Evolutionary conservation across 1,284 basidiomycete genomes (phyloP).

Genomic region (Takashimella tepidaria): DNA sequence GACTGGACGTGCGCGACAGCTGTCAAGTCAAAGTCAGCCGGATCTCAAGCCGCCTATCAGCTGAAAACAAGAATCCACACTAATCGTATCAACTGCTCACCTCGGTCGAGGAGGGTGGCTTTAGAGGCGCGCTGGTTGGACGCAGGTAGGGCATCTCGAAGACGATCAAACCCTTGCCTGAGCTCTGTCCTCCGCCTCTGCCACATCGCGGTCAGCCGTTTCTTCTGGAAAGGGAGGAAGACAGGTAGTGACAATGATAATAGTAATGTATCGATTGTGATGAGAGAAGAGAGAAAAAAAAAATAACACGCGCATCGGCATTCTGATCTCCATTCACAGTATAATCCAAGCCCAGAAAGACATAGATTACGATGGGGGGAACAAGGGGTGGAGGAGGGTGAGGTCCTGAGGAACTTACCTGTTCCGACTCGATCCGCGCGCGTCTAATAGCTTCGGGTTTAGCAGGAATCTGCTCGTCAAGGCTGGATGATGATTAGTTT

Average conservation of each 20-base stretch:
- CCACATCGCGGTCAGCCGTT: slow-evolving; percentile 69
- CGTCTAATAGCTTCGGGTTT: slow-evolving; percentile 25
- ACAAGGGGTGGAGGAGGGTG: neutral
- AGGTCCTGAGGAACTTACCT: slow-evolving; percentile 23
- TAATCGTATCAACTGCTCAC: slow-evolving; percentile 50
- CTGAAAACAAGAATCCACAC: no score
- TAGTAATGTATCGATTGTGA: no score
- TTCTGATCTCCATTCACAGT: neutral
- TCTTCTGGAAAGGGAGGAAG: neutral
- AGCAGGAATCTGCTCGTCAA: slow-evolving; percentile 12
- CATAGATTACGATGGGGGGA: no score
- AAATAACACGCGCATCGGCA: neutral
- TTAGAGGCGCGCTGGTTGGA: slow-evolving; percentile 86
- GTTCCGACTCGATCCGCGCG: slow-evolving; percentile 36
- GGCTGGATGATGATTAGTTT: no score
- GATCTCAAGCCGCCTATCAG: neutral
- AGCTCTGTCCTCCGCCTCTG: slow-evolving; percentile 81
- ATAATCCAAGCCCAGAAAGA: neutral
- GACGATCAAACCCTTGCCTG: slow-evolving; percentile 73
- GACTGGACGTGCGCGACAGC: slow-evolving; percentile 31
- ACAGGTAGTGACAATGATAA: no score
- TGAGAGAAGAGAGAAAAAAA: neutral
- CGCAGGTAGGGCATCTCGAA: slow-evolving; percentile 75
- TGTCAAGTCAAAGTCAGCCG: slow-evolving; percentile 11
- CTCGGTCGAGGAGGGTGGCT: slow-evolving; percentile 75